Evolutionary conservation across 108 stramenopile genomes (phyloP), one percentile per base, ranked within the genome.

Genomic region (Stephanodiscus triporus): DNA sequence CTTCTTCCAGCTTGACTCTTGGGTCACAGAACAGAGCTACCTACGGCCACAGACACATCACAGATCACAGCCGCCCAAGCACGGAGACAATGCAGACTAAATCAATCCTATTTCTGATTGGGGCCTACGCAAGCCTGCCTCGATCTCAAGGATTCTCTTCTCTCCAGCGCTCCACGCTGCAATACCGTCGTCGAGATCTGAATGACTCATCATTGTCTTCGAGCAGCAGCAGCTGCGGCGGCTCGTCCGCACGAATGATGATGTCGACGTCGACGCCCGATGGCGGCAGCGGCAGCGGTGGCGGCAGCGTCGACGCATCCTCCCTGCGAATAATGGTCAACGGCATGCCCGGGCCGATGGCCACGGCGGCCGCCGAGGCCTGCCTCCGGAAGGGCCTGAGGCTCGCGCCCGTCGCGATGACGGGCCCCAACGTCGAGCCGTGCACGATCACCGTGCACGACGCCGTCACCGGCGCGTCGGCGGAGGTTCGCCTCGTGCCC

Each of bases 281-380:
- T n/a, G n/a, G n/a, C n/a, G n/a, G n/a, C 24, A 16, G 8, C 26
- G 55, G n/a, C 38, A 51, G 47, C 50, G 63, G 37, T 69, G 47
- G 23, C 55, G 72, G 43, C 42, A 45, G 66, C 29, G 51, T 57
- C 36, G 81, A 75, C 54, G 20, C 72, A 9, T 76, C 80, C 36
- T 34, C 76, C 48, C 64, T 85, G 54, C 78, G 36, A 11, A 75
- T 93, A 71, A 94, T 95, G 94, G 92, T 97, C 26, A 95, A 96
- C 75, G 96, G 96, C 27, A 93, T 97, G 90, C 96, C 96, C 19
- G 96, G 96, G 17, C 95, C 95, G 38, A 97, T 97, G 96, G 96
- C 95, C 27, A 94, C 92, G 27, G 92, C 93, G n/a, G 93, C 92
- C 36, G 96, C 95, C n/a, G 94, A 97, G 76, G 95, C 97, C 10